Base-by-base conservation (phyloP, 139 green algal genomes). In the Gonium pectorale region DNA sequence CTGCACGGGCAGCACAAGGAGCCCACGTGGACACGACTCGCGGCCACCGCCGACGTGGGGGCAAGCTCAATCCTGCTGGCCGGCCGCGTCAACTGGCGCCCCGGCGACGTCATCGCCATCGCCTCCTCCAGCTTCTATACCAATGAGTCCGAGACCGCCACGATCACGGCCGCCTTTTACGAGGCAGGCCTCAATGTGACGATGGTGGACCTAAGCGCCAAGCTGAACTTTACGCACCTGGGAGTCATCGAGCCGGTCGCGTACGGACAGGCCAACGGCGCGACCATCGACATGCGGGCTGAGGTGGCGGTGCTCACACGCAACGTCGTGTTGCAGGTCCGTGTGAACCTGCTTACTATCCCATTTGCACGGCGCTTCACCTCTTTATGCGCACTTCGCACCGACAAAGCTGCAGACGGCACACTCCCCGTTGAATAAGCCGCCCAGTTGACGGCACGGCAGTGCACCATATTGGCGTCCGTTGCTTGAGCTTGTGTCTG, bases 11-110 rank as follows among this genome's bases (percentile, higher is more conserved):
- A 73, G 66, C 88, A 78, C 31, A 95, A 95, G 88, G 75, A 56
- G 29, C 93, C 93, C 5, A 88, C 87, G 6, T 96, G 86, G 82
- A 96, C 93, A 0, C 44, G 81, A 35, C 87, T 96, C 7, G 86
- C 75, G 31, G 21, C 40, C 26, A 87, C 88, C 13, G 88, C 70
- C 0, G 41, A 84, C 19, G 22, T 56, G 0, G 89, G 89, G 7
- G 88, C 88, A 43, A 90, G 62, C n/a, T 63, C 0, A 26, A 89
- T 96, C 38, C 51, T 35, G 0, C n/a, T 95, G 0, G 69, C 81
- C 7, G 90, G 86, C 22, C 4, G 27, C 2, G 79, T 90, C 40
- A 93, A 92, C 79, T 90, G 82, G 89, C 0, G 72, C 59, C 43
- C 60, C 19, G 91, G 91, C 33, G 90, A 94, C 67, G 43, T 31